Conservation (phyloP, 116 monocot species). For the Zostera marina region DNA sequence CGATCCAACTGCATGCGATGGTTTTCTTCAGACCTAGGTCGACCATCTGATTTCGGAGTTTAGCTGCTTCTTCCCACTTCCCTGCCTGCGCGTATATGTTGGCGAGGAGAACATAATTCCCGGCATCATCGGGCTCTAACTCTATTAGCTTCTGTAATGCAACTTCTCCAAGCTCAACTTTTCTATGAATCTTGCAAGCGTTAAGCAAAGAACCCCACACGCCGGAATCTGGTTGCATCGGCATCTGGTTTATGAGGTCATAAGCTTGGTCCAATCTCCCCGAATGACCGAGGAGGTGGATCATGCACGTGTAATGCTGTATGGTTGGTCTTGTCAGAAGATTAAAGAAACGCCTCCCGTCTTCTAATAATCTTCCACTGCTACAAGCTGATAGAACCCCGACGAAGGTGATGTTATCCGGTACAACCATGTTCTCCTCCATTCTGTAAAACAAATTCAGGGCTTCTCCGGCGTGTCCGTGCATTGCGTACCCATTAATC, state of each 20-base stretch:
- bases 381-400: slow-evolving; percentile 51
- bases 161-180: slow-evolving; percentile 30
- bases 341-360: slow-evolving; percentile 25
- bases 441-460: slow-evolving; percentile 31
- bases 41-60: slow-evolving; percentile 29
- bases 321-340: slow-evolving; percentile 21
- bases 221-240: slow-evolving; percentile 33
- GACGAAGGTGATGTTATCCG: slow-evolving; percentile 49
- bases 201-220: slow-evolving; percentile 53
- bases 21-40: slow-evolving; percentile 46
- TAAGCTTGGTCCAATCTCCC: slow-evolving; percentile 34
- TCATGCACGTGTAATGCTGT: slow-evolving; percentile 56
- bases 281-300: slow-evolving; percentile 47
- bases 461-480: slow-evolving; percentile 38
- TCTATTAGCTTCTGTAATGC: slow-evolving; percentile 40
- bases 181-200: slow-evolving; percentile 34
- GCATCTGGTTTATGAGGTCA: slow-evolving; percentile 24
- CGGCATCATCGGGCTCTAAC: slow-evolving; percentile 40
- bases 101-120: slow-evolving; percentile 50
- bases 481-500: slow-evolving; percentile 49
- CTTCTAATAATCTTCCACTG: slow-evolving; percentile 33
- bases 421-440: slow-evolving; percentile 16
- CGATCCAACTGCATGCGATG: slow-evolving; percentile 50
- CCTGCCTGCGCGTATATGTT: slow-evolving; percentile 45
- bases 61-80: slow-evolving; percentile 34